Percentiles rank a stretch among this genome's conserved stretches.
phyloP scores from a whole-genome alignment of 805 yeast species.

The Starmerella stellata region DNA sequence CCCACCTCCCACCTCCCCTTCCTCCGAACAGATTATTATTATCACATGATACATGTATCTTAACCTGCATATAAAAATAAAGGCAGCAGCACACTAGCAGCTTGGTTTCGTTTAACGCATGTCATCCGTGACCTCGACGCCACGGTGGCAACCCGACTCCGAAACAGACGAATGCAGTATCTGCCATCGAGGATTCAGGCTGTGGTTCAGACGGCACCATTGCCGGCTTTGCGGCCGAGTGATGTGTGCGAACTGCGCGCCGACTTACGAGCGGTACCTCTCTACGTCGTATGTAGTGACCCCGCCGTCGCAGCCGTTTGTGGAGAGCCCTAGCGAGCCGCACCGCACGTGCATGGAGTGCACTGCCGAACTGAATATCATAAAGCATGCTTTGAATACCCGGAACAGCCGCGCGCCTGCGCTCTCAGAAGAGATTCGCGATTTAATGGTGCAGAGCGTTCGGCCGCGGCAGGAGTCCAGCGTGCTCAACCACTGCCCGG shows the following conservation, averaged over 20 bases:
- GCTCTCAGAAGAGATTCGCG: conserved; percentile 4
- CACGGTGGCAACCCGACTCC: conserved; percentile 53
- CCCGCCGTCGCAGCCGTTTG: conserved; percentile 32
- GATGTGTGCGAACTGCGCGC: conserved; percentile 54
- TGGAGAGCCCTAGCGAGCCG: conserved; percentile 35
- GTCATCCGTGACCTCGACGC: not conserved
- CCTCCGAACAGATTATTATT: no score
- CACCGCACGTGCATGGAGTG: conserved; percentile 67
- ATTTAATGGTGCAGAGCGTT: conserved; percentile 16
- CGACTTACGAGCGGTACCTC: conserved; percentile 34
- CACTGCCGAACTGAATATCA: conserved; percentile 40
- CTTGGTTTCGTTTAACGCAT: not conserved
- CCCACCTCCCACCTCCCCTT: no score
- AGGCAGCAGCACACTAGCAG: no score
- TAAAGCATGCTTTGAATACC: conserved; percentile 26
- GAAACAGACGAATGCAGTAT: conserved; percentile 35
- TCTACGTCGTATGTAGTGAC: conserved; percentile 42
- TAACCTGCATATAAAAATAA: no score
- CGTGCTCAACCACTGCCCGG: conserved; percentile 25
- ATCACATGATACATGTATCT: not conserved
- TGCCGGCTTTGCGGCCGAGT: conserved; percentile 62
- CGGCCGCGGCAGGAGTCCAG: conserved; percentile 15
- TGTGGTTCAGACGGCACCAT: conserved; percentile 63
- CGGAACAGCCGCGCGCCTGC: conserved; percentile 4
- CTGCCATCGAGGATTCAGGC: conserved; percentile 36